Base-by-base conservation (phyloP, 179 eudicot genomes). In the Spinacia oleracea region DNA sequence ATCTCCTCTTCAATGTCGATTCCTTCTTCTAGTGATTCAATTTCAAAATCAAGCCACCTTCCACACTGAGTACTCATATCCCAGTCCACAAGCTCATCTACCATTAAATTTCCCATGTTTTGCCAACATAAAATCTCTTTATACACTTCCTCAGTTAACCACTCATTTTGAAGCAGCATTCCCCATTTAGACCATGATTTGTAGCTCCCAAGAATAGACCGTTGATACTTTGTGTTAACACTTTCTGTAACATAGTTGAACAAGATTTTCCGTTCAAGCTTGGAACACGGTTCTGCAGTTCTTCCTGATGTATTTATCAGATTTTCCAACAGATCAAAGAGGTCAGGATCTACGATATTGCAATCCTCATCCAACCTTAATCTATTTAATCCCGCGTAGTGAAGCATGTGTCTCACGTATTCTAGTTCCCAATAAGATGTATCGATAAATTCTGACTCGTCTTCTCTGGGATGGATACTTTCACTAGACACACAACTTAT, bases 31-130 rank as follows among this genome's bases (percentile, higher is more conserved):
- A 88, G 83, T 55, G 85, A 87, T 84, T 92, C 99, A 6, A 62
- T 78, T 76, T 88, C 90, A 77, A 96, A 96, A 59, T 92, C 97
- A 18, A 88, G 80, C 98, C 98, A 96, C 81, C 86, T 90, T 56
- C 99, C 97, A 10, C 31, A 68, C 65, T 84, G 85, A 45, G 79
- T 83, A 82, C 96, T 89, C 99, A 96, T 93, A 65, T 96, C 98
- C 82, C 81, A 88, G 78, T 96, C 92, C 58, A 96, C 91, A 27
- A 93, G 86, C 80, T 96, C 99, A 79, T 93, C 98, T 66, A 91
- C 89, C 91, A 85, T 80, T 43, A 87, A 81, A 64, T 74, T 78
- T 40, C 86, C 86, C 89, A 87, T 80, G 73, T 78, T 76, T 73
- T 80, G 83, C 84, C 86, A 80, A 63, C 78, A 51, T 35, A 79